Evolutionary conservation across 164 flowering plant genomes (phyloP).

Genomic region (Kalanchoe fedtschenkoi): DNA sequence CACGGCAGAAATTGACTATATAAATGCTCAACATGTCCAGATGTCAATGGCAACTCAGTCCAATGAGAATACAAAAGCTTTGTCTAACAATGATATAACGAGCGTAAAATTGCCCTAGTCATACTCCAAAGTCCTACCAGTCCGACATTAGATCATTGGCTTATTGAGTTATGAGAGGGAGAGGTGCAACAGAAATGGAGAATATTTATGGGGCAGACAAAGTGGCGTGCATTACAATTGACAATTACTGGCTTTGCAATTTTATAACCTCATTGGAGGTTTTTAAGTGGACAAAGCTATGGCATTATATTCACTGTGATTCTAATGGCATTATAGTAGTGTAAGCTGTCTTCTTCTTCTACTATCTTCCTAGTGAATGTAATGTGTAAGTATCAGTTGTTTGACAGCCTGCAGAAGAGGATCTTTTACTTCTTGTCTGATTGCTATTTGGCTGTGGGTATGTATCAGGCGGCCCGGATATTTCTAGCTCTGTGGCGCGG

Average conservation of each 20-base stretch:
- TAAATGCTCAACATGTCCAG: neutral
- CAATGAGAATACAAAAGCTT: too few relatives aligned
- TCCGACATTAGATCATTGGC: neutral
- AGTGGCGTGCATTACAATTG: constrained; percentile 1
- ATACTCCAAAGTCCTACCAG: neutral
- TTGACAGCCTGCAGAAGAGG: neutral
- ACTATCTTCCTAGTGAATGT: neutral
- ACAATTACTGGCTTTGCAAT: neutral
- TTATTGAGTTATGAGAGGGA: neutral
- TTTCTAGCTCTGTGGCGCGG: too few relatives aligned
- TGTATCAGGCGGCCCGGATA: neutral
- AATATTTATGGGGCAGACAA: neutral
- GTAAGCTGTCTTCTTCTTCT: constrained; percentile 1
- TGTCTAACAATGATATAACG: too few relatives aligned
- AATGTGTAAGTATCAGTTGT: neutral
- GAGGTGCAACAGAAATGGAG: neutral
- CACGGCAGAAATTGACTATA: too few relatives aligned
- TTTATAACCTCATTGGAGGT: neutral
- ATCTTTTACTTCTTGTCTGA: constrained; percentile 1
- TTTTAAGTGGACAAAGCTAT: neutral
- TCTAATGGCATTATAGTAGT: constrained; percentile 1
- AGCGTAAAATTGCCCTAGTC: neutral
- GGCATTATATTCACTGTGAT: constrained; percentile 4
- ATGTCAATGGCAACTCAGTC: neutral
- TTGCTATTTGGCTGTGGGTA: neutral